Percentiles rank a stretch among this genome's conserved stretches.
Conservation (phyloP, 176 grass and related monocot genomes). For the Luzula sylvatica region DNA sequence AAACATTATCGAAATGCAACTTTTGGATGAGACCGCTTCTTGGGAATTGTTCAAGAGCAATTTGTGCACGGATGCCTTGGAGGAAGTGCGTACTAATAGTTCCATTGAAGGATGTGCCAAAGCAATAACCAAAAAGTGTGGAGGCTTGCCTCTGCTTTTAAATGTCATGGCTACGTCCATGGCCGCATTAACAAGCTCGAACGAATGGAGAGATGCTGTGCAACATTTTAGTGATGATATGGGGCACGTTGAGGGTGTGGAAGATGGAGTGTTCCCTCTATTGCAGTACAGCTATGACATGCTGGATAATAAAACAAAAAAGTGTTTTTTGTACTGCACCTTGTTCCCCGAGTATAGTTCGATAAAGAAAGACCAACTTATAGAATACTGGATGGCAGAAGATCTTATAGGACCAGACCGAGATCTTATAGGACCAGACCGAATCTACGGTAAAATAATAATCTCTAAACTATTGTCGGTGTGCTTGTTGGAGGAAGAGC, state of each 20-base stretch:
- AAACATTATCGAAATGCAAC: constrained; percentile 36
- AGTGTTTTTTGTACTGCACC: constrained; percentile 68
- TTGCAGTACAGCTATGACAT: constrained; percentile 60
- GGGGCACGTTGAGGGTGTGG: constrained; percentile 16
- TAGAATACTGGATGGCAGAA: constrained; percentile 68
- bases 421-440: constrained; percentile 11
- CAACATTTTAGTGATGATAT: constrained; percentile 8
- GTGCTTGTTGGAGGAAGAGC: constrained; percentile 45
- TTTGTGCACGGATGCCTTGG: constrained; percentile 19
- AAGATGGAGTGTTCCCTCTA: constrained; percentile 34
- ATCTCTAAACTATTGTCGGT: constrained; percentile 31
- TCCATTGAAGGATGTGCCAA: neutral
- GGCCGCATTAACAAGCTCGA: constrained; percentile 21
- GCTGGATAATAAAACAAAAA: constrained; percentile 26
- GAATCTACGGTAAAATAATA: constrained; percentile 27
- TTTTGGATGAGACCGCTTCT: constrained; percentile 24
- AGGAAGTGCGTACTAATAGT: constrained; percentile 4
- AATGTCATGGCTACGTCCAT: constrained; percentile 47
- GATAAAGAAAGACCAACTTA: constrained; percentile 44
- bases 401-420: constrained; percentile 14
- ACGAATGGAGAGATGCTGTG: constrained; percentile 31
- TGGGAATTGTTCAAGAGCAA: constrained; percentile 52
- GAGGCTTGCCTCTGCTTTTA: constrained; percentile 51
- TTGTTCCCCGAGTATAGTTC: constrained; percentile 57
- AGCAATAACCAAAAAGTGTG: constrained; percentile 31